phyloP scores from a whole-genome alignment of 2,329 filamentous ascomycete genomes.

The Plectosphaerella sp. region DNA sequence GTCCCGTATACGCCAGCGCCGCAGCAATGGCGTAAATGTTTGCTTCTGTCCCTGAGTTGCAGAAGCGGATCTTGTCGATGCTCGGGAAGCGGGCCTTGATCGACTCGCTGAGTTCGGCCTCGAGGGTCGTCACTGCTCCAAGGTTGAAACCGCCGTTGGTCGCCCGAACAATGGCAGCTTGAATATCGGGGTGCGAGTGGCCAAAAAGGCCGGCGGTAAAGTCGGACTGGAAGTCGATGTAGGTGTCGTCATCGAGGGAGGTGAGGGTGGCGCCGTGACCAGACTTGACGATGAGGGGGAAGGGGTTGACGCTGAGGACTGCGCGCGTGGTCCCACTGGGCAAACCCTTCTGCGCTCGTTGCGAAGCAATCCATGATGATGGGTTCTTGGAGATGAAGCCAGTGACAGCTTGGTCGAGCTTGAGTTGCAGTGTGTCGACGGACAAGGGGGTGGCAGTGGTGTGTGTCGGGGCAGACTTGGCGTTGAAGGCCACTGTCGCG shows the following conservation, averaged over 20 bases:
- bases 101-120: constrained; percentile 43
- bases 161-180: constrained; percentile 37
- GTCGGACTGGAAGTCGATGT: constrained; percentile 58
- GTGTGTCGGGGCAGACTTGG: too few species aligned
- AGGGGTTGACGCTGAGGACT: constrained; percentile 34
- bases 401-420: neutral
- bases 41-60: constrained; percentile 62
- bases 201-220: constrained; percentile 62
- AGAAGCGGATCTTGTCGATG: constrained; percentile 53
- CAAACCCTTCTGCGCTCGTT: constrained; percentile 16
- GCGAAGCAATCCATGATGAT: neutral
- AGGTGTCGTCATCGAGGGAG: constrained; percentile 37
- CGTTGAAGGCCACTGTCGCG: too few species aligned
- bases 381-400: neutral
- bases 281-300: constrained; percentile 33
- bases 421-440: too few species aligned
- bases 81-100: constrained; percentile 44
- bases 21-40: constrained; percentile 53
- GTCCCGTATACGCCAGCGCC: constrained; percentile 40
- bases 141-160: constrained; percentile 47
- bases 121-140: constrained; percentile 47
- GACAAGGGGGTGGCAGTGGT: too few species aligned
- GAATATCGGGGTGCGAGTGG: constrained; percentile 54
- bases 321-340: constrained; percentile 42
- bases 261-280: constrained; percentile 24